These are phyloP conservation scores for Cicer bijugum DNA, from an alignment of 306 rosid genomes.

Conservation along the genomic window DNA sequence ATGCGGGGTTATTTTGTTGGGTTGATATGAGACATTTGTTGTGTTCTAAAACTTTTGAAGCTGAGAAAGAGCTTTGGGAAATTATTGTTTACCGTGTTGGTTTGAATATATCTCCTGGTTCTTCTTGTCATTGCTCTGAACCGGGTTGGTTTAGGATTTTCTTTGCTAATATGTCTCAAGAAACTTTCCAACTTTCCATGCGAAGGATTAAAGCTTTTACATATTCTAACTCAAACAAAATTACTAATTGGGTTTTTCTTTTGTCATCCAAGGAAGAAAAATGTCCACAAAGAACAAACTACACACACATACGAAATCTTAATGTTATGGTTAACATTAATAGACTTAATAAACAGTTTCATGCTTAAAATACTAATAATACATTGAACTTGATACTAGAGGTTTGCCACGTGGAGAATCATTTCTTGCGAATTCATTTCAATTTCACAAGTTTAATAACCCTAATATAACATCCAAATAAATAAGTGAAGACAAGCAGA, in stretches of 20 bases:
- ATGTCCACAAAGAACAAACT: too few species aligned
- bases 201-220: slow-evolving; percentile 58
- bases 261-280: too few species aligned
- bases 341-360: too few species aligned
- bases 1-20: slow-evolving; percentile 86
- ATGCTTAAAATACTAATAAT: too few species aligned
- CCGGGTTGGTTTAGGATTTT: slow-evolving; percentile 95
- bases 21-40: slow-evolving; percentile 79
- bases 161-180: slow-evolving; percentile 80
- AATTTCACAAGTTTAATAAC: too few species aligned
- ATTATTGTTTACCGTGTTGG: slow-evolving; percentile 58
- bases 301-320: too few species aligned
- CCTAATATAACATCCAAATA: too few species aligned
- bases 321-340: too few species aligned
- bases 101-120: slow-evolving; percentile 80
- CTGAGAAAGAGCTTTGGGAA: slow-evolving; percentile 82
- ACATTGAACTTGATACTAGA: too few species aligned
- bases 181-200: slow-evolving; percentile 66
- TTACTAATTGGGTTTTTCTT: too few species aligned
- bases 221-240: slow-evolving; percentile 4
- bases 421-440: too few species aligned
- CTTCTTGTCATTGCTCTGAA: slow-evolving; percentile 83
- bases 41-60: slow-evolving; percentile 55
- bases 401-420: too few species aligned
- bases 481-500: slow-evolving; percentile 16